These are phyloP conservation scores for Xenoacremonium recifei DNA, from an alignment of 2,329 filamentous ascomycete genomes.

Conservation along the genomic window DNA sequence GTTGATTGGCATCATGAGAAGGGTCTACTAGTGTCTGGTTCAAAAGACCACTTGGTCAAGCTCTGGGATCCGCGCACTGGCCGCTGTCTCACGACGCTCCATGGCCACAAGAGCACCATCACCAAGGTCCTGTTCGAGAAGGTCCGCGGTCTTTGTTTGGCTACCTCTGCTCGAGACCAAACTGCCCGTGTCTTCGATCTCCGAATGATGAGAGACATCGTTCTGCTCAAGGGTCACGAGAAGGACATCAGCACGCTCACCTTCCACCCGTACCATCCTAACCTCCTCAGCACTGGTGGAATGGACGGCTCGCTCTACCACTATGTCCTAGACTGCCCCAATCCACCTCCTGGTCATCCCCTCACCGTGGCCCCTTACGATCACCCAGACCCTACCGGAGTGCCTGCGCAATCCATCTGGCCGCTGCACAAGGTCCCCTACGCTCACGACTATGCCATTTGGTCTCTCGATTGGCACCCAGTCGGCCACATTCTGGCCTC, in stretches of 20 bases:
- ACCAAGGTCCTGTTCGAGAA: slow-evolving; percentile 90
- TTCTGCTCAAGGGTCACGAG: slow-evolving; percentile 88
- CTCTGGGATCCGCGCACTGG: slow-evolving; percentile 96
- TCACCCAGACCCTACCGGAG: slow-evolving; percentile 72
- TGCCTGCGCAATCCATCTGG: slow-evolving; percentile 85
- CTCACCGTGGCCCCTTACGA: slow-evolving; percentile 81
- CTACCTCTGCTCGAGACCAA: slow-evolving; percentile 90
- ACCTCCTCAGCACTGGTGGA: slow-evolving; percentile 85
- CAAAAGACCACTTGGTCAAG: slow-evolving; percentile 96
- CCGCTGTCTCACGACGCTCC: slow-evolving; percentile 86
- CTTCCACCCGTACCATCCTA: slow-evolving; percentile 92
- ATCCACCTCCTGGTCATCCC: slow-evolving; percentile 72
- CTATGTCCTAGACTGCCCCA: slow-evolving; percentile 94
- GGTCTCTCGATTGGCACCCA: slow-evolving; percentile 98
- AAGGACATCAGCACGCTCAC: slow-evolving; percentile 91
- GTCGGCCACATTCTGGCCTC: slow-evolving; percentile 93
- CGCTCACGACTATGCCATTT: slow-evolving; percentile 93
- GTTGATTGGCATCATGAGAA: slow-evolving; percentile 98
- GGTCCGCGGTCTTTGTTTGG: slow-evolving; percentile 78
- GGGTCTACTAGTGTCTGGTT: slow-evolving; percentile 90
- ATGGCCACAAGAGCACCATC: slow-evolving; percentile 96
- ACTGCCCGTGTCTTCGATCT: slow-evolving; percentile 92
- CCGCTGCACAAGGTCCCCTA: slow-evolving; percentile 84
- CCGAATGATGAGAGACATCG: slow-evolving; percentile 97
- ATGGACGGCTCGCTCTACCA: slow-evolving; percentile 88